Conservation (phyloP, 192 early-diverging fungal species). For the Podila epicladia region DNA sequence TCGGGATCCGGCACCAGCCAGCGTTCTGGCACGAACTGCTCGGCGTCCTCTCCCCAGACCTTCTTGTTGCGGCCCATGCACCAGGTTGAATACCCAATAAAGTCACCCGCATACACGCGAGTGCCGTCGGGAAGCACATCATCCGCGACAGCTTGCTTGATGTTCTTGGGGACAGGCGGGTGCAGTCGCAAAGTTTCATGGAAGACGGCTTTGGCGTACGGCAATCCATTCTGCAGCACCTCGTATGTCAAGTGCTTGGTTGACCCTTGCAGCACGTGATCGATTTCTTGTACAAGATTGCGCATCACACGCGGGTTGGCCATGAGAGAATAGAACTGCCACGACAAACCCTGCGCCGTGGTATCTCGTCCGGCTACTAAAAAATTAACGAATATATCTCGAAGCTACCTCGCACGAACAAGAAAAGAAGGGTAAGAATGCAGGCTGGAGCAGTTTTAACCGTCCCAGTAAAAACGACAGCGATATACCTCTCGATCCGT, state of each 20-base stretch:
- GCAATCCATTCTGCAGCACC: constrained; percentile 21
- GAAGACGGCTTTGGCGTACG: constrained; percentile 35
- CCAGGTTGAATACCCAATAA: constrained; percentile 59
- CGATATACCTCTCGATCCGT: constrained; percentile 29
- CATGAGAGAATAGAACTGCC: constrained; percentile 64
- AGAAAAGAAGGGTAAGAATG: no score
- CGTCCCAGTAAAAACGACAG: no score
- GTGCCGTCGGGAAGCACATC: constrained; percentile 73
- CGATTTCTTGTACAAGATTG: constrained; percentile 52
- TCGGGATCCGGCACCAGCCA: constrained; percentile 45
- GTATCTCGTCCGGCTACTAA: constrained; percentile 63
- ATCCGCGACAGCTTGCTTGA: constrained; percentile 64
- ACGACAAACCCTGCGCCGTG: constrained; percentile 61
- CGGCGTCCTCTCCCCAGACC: constrained; percentile 62
- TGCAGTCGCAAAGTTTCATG: constrained; percentile 71
- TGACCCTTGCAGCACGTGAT: constrained; percentile 22
- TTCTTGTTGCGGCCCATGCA: constrained; percentile 61
- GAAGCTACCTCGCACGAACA: constrained; percentile 5
- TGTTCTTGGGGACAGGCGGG: constrained; percentile 69
- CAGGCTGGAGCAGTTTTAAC: no score
- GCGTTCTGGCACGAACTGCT: constrained; percentile 64
- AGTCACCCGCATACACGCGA: constrained; percentile 58
- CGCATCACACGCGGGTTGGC: constrained; percentile 49
- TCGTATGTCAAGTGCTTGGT: constrained; percentile 25
- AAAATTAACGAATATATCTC: constrained; percentile 62